Percentiles rank a stretch among this genome's conserved stretches.
Evolutionary conservation across 1,284 basidiomycete genomes (phyloP).

Genomic region (Heliocybe sulcata): DNA sequence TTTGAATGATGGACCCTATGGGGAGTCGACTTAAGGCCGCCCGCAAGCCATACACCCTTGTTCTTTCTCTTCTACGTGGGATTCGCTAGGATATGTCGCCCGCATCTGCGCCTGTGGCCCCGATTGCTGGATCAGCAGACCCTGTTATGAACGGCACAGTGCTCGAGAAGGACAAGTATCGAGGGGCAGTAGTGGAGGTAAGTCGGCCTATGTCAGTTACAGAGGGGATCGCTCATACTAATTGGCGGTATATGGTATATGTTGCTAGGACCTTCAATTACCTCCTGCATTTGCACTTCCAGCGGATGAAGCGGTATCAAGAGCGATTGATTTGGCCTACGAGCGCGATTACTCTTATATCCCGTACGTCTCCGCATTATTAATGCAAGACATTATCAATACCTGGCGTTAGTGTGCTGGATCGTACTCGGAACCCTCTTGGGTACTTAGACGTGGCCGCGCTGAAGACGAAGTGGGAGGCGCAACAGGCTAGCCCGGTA

Average conservation of each 20-base stretch:
- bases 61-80: neutral
- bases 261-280: constrained; percentile 73
- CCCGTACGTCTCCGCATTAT: constrained; percentile 45
- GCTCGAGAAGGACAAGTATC: constrained; percentile 48
- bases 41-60: neutral
- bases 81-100: neutral
- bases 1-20: neutral
- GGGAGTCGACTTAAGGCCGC: neutral
- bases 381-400: neutral
- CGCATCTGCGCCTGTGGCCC: neutral
- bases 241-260: neutral
- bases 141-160: neutral
- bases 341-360: constrained; percentile 89
- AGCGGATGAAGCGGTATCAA: constrained; percentile 57
- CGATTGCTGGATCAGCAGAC: neutral
- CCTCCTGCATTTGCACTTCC: constrained; percentile 85
- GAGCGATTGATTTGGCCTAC: constrained; percentile 80
- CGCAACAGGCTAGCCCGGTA: constrained; percentile 64
- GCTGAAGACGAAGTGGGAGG: constrained; percentile 75
- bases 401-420: constrained; percentile 55
- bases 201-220: constrained; percentile 8
- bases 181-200: constrained; percentile 79
- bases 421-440: constrained; percentile 62
- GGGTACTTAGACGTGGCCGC: constrained; percentile 76
- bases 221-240: constrained; percentile 2